Evolutionary conservation across 1,284 basidiomycete genomes (phyloP).

Genomic region (Apiotrichum sp.): DNA sequence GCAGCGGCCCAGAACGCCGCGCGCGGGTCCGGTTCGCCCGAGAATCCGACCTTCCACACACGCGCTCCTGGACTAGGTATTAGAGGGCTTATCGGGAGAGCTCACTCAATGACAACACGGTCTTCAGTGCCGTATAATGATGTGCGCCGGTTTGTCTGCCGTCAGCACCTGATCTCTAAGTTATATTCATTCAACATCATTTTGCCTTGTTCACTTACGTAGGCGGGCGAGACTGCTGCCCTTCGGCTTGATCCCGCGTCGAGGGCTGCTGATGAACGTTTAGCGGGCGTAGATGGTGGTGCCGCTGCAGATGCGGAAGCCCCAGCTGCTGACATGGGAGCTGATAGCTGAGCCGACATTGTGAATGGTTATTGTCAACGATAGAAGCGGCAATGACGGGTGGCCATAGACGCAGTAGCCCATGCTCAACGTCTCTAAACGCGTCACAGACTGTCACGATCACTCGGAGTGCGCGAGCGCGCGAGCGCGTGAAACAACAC

Average conservation of each 20-base stretch:
- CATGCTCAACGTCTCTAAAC: too few species aligned
- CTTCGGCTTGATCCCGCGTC: constrained; percentile 29
- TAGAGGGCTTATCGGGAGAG: not conserved
- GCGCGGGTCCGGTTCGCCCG: constrained; percentile 46
- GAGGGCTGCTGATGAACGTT: constrained; percentile 23
- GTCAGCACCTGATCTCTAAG: constrained; percentile 1
- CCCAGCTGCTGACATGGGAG: not conserved
- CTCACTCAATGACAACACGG: constrained; percentile 46
- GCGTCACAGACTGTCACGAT: too few species aligned
- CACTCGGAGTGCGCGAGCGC: too few species aligned
- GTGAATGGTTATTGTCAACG: too few species aligned
- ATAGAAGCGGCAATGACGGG: too few species aligned
- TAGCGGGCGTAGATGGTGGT: constrained; percentile 22
- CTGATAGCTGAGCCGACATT: not conserved
- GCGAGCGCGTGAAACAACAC: too few species aligned
- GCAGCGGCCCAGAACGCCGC: constrained; percentile 35
- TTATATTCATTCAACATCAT: too few species aligned
- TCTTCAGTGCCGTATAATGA: constrained; percentile 49
- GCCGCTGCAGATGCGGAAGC: not conserved
- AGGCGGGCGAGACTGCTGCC: constrained; percentile 34
- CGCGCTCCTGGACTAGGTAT: constrained; percentile 40
- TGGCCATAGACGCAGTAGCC: too few species aligned
- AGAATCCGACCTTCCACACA: constrained; percentile 50
- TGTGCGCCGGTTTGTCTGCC: constrained; percentile 39
- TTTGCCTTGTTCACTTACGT: constrained; percentile 19